phyloP scores from a whole-genome alignment of 306 rosid genomes.

The Cucurbita argyrosperma region DNA sequence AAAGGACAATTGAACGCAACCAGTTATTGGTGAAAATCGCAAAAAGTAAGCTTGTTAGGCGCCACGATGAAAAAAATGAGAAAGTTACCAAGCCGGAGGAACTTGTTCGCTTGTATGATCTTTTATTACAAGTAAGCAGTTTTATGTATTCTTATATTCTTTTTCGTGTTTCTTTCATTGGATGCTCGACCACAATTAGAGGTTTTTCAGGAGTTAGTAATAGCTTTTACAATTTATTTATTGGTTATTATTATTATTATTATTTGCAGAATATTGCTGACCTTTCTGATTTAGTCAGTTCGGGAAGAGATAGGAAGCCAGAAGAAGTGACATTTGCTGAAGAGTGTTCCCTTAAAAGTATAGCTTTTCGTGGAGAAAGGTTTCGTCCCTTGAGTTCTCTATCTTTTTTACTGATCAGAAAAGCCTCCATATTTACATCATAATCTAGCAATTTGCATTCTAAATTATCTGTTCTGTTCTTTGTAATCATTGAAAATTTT shows the following conservation, averaged over 20 bases:
- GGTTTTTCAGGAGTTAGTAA: conserved; percentile 2
- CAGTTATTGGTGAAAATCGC: conserved; percentile 74
- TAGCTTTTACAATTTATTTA: not conserved
- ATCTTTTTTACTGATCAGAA: conserved; percentile 1
- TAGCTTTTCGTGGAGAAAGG: conserved; percentile 89
- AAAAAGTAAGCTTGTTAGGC: conserved; percentile 69
- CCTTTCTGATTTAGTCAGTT: conserved; percentile 87
- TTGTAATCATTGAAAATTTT: not conserved
- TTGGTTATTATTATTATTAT: not conserved
- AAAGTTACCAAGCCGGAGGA: conserved; percentile 98
- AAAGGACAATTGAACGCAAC: conserved; percentile 92
- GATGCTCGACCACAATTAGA: not conserved
- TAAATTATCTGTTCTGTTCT: not conserved
- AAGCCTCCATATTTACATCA: not conserved
- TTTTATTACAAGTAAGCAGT: conserved; percentile 56
- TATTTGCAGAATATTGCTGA: conserved; percentile 76
- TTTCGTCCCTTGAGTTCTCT: conserved; percentile 15
- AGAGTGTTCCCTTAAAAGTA: conserved; percentile 52
- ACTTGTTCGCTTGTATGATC: conserved; percentile 91
- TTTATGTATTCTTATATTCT: conserved; percentile 4
- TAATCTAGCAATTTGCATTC: not conserved
- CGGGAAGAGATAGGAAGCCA: conserved; percentile 68
- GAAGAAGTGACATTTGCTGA: conserved; percentile 67
- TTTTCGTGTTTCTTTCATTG: not conserved
- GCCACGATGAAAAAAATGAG: conserved; percentile 75